These are phyloP conservation scores for Metschnikowia lunata DNA, from an alignment of 805 yeast species.

Conservation along the genomic window DNA sequence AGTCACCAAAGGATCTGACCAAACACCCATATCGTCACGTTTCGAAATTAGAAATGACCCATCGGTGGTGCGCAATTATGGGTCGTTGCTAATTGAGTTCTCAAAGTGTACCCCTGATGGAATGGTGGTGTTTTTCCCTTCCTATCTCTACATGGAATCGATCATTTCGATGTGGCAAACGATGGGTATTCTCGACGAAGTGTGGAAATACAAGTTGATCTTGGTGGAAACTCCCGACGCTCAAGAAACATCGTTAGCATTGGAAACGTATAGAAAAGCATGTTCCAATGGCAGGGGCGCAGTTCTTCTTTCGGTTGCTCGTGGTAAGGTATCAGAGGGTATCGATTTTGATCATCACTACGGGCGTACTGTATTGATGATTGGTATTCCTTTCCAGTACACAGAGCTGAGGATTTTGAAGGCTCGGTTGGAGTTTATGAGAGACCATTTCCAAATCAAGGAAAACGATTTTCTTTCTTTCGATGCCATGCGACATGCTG, in stretches of 20 bases:
- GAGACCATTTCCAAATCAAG: slow-evolving; percentile 88
- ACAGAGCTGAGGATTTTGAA: slow-evolving; percentile 94
- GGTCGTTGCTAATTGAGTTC: slow-evolving; percentile 85
- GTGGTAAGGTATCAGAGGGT: slow-evolving; percentile 98
- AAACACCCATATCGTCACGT: slow-evolving; percentile 92
- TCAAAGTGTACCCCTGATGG: slow-evolving; percentile 98
- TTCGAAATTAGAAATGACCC: slow-evolving; percentile 98
- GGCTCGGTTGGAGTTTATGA: slow-evolving; percentile 87
- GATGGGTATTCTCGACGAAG: slow-evolving; percentile 97
- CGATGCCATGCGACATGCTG: slow-evolving; percentile 99
- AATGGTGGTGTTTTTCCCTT: slow-evolving; percentile 94
- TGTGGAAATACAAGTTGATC: slow-evolving; percentile 94
- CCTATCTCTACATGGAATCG: slow-evolving; percentile 95
- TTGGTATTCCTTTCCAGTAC: slow-evolving; percentile 98
- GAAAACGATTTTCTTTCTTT: slow-evolving; percentile 94
- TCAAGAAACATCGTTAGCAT: slow-evolving; percentile 92
- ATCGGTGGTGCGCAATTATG: slow-evolving; percentile 94
- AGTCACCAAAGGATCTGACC: slow-evolving; percentile 97
- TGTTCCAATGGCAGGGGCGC: slow-evolving; percentile 98
- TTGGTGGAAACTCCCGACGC: slow-evolving; percentile 98
- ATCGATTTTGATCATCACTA: slow-evolving; percentile 98
- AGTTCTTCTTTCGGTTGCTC: slow-evolving; percentile 90
- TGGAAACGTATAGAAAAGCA: slow-evolving; percentile 93
- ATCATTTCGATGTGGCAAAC: slow-evolving; percentile 98
- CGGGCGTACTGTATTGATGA: slow-evolving; percentile 96